Evolutionary conservation across 345 rosid species (phyloP).

Genomic region (Populus pruinosa): DNA sequence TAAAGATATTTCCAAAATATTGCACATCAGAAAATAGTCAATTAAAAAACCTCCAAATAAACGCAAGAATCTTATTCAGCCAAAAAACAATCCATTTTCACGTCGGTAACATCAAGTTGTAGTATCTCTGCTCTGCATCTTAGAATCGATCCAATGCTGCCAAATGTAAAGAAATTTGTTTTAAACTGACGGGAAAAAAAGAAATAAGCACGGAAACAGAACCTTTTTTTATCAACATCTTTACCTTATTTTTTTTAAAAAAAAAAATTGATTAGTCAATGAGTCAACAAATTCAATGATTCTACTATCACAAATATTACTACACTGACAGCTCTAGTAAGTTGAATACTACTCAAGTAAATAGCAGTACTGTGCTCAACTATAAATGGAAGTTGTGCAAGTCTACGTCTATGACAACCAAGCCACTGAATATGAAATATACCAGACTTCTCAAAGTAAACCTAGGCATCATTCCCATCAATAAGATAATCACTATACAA

Average conservation of each 20-base stretch:
- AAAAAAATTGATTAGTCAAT: no score
- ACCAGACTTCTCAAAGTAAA: not conserved
- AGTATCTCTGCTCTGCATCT: slow-evolving; percentile 88
- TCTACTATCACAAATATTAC: no score
- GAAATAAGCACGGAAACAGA: not conserved
- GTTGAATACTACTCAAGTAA: not conserved
- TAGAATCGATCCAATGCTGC: slow-evolving; percentile 81
- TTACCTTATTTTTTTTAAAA: no score
- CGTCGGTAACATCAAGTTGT: slow-evolving; percentile 87
- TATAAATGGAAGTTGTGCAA: not conserved
- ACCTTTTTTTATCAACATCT: no score
- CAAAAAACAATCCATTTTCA: slow-evolving; percentile 75
- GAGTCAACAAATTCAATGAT: no score
- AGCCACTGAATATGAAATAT: not conserved
- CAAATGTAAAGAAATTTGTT: not conserved
- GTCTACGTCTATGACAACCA: not conserved
- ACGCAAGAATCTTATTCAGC: not conserved
- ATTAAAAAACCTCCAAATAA: not conserved
- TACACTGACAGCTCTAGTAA: not conserved
- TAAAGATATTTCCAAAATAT: no score
- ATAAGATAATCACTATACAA: not conserved
- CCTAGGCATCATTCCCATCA: not conserved
- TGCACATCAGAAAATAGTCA: not conserved
- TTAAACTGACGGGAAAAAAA: not conserved
- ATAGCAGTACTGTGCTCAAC: not conserved